These are phyloP conservation scores for Calonectria fujianensis DNA, from an alignment of 2,329 filamentous ascomycete species.

Conservation along the genomic window DNA sequence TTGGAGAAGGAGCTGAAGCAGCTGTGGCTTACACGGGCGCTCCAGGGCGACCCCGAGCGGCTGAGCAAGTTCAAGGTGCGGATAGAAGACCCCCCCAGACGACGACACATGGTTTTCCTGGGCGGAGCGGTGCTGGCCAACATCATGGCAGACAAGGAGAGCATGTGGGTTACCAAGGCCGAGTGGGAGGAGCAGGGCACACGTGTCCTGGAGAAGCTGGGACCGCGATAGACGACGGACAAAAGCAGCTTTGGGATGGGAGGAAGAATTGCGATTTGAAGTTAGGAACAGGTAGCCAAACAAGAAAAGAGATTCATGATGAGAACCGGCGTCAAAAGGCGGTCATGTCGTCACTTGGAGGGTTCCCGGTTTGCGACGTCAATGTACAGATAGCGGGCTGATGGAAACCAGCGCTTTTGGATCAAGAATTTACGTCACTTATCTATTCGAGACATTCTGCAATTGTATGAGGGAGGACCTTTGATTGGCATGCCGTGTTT, in stretches of 20 bases:
- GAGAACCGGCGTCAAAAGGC: slow-evolving; percentile 20
- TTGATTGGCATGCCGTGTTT: neutral
- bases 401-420: neutral
- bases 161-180: slow-evolving; percentile 98
- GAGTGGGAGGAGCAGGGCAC: slow-evolving; percentile 97
- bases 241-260: slow-evolving; percentile 33
- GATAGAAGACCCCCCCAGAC: slow-evolving; percentile 96
- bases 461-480: neutral
- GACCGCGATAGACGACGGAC: slow-evolving; percentile 79
- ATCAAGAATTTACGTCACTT: neutral
- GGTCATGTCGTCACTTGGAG: slow-evolving; percentile 21
- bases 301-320: slow-evolving; percentile 51
- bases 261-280: slow-evolving; percentile 46
- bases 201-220: slow-evolving; percentile 91
- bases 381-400: slow-evolving; percentile 1
- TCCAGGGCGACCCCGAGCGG: slow-evolving; percentile 93
- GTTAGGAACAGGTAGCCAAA: slow-evolving; percentile 49
- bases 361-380: neutral
- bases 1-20: slow-evolving; percentile 99
- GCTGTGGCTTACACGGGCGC: slow-evolving; percentile 94
- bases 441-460: slow-evolving; percentile 13
- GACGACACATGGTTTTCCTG: slow-evolving; percentile 99
- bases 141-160: slow-evolving; percentile 99
- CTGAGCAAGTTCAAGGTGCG: slow-evolving; percentile 99
- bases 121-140: slow-evolving; percentile 97